Conservation (phyloP, 768 basidiomycete genomes). For the Myochromella boudieri region DNA sequence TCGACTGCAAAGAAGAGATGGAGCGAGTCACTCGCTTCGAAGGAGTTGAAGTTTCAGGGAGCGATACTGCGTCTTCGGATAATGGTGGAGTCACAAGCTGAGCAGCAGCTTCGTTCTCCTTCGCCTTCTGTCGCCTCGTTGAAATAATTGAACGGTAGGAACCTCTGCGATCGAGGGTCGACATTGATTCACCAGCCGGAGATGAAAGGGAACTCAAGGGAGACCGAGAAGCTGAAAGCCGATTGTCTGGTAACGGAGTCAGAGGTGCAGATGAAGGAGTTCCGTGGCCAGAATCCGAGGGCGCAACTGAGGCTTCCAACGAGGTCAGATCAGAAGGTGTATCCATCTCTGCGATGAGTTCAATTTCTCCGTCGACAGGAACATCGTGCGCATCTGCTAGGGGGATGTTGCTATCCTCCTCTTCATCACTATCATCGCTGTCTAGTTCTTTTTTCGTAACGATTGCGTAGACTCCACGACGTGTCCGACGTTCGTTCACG, state of each 20-base stretch:
- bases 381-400: slow-evolving; percentile 47
- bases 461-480: slow-evolving; percentile 80
- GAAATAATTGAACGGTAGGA: slow-evolving; percentile 59
- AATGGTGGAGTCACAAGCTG: slow-evolving; percentile 49
- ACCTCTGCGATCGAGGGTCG: slow-evolving; percentile 30
- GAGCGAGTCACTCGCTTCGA: slow-evolving; percentile 34
- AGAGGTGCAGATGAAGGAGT: slow-evolving; percentile 26
- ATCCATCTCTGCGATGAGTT: slow-evolving; percentile 50
- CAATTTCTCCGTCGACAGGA: slow-evolving; percentile 52
- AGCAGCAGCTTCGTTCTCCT: slow-evolving; percentile 21
- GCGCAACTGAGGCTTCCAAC: slow-evolving; percentile 37
- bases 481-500: slow-evolving; percentile 77
- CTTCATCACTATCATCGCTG: slow-evolving; percentile 62
- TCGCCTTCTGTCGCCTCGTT: slow-evolving; percentile 55
- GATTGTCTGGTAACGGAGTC: slow-evolving; percentile 31
- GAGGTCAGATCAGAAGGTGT: slow-evolving; percentile 46
- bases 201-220: slow-evolving; percentile 42
- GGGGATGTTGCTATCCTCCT: slow-evolving; percentile 46
- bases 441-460: slow-evolving; percentile 58
- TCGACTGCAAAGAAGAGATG: slow-evolving; percentile 23
- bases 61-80: slow-evolving; percentile 42
- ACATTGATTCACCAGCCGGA: slow-evolving; percentile 26
- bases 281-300: slow-evolving; percentile 29
- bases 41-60: slow-evolving; percentile 27
- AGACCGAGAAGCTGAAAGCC: slow-evolving; percentile 35